Evolutionary conservation across 202 grass and related monocot genomes (phyloP).

Genomic region (Musa balbisiana): DNA sequence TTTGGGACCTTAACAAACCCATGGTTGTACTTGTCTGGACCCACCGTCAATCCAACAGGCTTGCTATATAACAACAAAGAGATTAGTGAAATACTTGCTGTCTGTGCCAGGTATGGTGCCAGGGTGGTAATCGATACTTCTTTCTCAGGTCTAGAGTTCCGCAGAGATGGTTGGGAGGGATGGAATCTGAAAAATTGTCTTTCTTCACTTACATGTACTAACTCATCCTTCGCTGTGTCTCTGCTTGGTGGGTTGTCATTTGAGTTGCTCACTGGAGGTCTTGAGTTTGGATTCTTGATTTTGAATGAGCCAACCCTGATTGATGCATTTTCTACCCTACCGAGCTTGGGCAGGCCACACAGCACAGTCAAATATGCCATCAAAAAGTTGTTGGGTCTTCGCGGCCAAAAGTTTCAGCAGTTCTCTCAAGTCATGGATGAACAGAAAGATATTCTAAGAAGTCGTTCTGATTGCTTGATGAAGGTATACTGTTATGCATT

Average conservation of each 20-base stretch:
- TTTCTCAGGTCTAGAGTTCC: slow-evolving; percentile 83
- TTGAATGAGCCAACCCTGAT: slow-evolving; percentile 53
- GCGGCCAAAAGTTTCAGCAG: slow-evolving; percentile 44
- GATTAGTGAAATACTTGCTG: slow-evolving; percentile 47
- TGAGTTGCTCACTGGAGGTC: slow-evolving; percentile 63
- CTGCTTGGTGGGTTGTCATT: slow-evolving; percentile 76
- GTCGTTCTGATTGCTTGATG: slow-evolving; percentile 29
- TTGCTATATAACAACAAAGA: slow-evolving; percentile 63
- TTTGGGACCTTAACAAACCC: slow-evolving; percentile 49
- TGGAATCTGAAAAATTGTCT: slow-evolving; percentile 66
- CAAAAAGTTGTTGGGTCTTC: slow-evolving; percentile 59
- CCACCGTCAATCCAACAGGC: slow-evolving; percentile 81
- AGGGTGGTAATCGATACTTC: slow-evolving; percentile 83
- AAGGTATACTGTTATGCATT: slow-evolving; percentile 30
- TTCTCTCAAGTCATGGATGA: slow-evolving; percentile 48
- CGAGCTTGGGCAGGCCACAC: slow-evolving; percentile 66
- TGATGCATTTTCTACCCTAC: slow-evolving; percentile 61
- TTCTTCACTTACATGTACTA: slow-evolving; percentile 26
- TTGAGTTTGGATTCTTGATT: slow-evolving; percentile 78
- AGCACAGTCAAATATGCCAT: slow-evolving; percentile 74
- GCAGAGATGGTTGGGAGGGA: slow-evolving; percentile 29
- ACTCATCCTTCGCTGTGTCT: slow-evolving; percentile 43
- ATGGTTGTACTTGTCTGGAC: slow-evolving; percentile 83
- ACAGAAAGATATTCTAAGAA: slow-evolving; percentile 53
- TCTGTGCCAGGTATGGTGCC: slow-evolving; percentile 69